Base-by-base conservation (phyloP, 805 yeast genomes). In the Ogataea thermomethanolica region DNA sequence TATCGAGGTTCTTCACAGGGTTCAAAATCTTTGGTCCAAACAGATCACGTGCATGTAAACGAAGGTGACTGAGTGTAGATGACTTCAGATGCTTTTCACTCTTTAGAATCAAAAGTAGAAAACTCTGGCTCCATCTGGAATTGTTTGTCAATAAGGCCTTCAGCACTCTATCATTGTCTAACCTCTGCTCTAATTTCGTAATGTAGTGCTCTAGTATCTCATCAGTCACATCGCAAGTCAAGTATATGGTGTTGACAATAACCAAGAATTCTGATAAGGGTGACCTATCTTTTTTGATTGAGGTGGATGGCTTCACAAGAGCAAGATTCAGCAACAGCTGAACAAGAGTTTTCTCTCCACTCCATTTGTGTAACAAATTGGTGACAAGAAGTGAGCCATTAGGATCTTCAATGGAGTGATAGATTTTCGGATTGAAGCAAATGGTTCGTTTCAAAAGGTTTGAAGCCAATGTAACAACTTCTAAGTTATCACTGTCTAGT, bases 371-470 rank as follows among this genome's bases (percentile, higher is more conserved):
- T 36, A 81, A 45, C 34, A 65, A 60, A 41, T 67, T 69, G 3
- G 73, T 68, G 38, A 76, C 56, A 8, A 74, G 71, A 37, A 66
- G 70, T 21, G 75, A 58, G 0, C 88, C 87, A 37, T 69, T 69
- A 39, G 70, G 73, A 7, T 67, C 70, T 24, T 71, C 65, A 46
- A 84, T 83, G 17, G 70, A 60, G 21, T 63, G 67, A 38, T 73
- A 73, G 3, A 20, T 10, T 11, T 33, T 38, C 5, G 22, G 32
- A 22, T 27, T 32, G 27, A 27, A 56, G 11, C 65, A 56, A 12
- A 84, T 59, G 4, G 79, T 56, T 40, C 70, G 70, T 5, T 79
- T 62, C 13, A 85, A 55, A 10, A 85, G 57, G 17, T 51, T 39
- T 22, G 76, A 47, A 0, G 73, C 71, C 44, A 67, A 51, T 22